A percentile compares a stretch with the other conserved stretches of the same genome.
Evolutionary conservation across 2,329 filamentous ascomycete species (phyloP).

Genomic region (Ceratocystis lukuohia): DNA sequence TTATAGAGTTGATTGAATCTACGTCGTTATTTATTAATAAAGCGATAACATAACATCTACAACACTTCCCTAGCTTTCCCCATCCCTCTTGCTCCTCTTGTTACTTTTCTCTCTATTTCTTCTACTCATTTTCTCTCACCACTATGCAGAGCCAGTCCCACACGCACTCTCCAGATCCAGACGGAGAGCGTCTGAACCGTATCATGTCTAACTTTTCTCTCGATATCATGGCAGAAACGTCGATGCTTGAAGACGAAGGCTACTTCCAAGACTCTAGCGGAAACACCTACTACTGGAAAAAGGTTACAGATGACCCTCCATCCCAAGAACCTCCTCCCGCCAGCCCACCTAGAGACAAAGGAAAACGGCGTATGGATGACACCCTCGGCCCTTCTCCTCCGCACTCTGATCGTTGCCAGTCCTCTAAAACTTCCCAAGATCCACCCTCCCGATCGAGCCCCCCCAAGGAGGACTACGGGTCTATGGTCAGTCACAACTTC

Average conservation of each 20-base stretch:
- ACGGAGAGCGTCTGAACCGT: rapidly evolving
- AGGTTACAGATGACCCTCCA: not conserved
- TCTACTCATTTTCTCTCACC: not conserved
- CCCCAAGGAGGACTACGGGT: not conserved
- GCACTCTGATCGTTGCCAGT: not conserved
- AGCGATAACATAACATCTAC: not conserved
- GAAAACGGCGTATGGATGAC: not conserved
- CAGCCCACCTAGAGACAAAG: not conserved
- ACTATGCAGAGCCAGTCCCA: not conserved
- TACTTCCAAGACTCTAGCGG: not conserved
- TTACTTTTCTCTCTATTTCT: not conserved
- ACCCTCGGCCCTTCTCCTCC: not conserved
- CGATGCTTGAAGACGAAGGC: not conserved
- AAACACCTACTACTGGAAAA: not conserved
- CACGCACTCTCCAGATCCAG: not conserved
- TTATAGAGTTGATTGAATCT: not conserved
- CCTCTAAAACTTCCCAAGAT: not conserved
- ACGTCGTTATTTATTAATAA: too few species aligned
- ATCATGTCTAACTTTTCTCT: not conserved
- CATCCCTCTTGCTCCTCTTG: not conserved
- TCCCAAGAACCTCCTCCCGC: not conserved
- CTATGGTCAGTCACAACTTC: not conserved
- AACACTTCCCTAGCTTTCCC: not conserved
- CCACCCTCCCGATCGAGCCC: not conserved
- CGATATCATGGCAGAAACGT: not conserved